A percentile compares a stretch with the other conserved stretches of the same genome.
These are phyloP conservation scores for Mortierella sp. DNA, from an alignment of 371 early-diverging fungal genomes.

Conservation along the genomic window DNA sequence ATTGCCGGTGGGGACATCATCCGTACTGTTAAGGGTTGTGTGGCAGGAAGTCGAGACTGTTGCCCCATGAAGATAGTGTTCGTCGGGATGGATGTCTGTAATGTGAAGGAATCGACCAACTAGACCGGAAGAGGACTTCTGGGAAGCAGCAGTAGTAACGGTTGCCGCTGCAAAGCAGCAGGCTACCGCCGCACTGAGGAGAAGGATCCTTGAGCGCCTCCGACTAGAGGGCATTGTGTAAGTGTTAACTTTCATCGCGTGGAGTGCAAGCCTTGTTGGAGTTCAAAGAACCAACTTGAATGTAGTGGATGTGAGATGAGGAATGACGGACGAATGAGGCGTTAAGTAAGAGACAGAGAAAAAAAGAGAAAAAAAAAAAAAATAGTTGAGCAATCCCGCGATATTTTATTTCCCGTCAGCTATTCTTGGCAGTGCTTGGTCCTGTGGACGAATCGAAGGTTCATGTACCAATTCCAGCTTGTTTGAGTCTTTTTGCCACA, in stretches of 20 bases:
- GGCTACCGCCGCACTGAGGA: constrained; percentile 16
- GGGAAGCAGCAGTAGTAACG: background rate
- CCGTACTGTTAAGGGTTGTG: constrained; percentile 24
- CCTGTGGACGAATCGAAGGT: background rate
- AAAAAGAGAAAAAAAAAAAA: background rate
- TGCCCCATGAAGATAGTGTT: constrained; percentile 63
- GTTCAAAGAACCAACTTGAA: background rate
- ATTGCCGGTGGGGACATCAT: constrained; percentile 17
- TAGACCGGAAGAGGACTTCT: constrained; percentile 17
- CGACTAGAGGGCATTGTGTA: background rate
- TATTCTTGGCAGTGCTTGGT: constrained; percentile 8
- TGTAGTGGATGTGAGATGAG: background rate
- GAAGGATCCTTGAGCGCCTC: constrained; percentile 2
- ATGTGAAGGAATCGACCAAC: constrained; percentile 77
- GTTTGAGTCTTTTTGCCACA: no score
- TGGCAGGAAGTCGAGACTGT: constrained; percentile 72
- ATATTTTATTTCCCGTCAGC: background rate
- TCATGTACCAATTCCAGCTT: no score
- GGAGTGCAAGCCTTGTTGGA: background rate
- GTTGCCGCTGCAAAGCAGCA: constrained; percentile 4
- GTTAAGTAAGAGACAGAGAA: background rate
- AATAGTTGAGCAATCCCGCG: background rate
- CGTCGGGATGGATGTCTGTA: constrained; percentile 79
- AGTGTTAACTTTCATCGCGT: constrained; percentile 1
- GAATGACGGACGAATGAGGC: background rate